phyloP scores from a whole-genome alignment of 1,139 yeast genomes.

The Lodderomyces margitis region DNA sequence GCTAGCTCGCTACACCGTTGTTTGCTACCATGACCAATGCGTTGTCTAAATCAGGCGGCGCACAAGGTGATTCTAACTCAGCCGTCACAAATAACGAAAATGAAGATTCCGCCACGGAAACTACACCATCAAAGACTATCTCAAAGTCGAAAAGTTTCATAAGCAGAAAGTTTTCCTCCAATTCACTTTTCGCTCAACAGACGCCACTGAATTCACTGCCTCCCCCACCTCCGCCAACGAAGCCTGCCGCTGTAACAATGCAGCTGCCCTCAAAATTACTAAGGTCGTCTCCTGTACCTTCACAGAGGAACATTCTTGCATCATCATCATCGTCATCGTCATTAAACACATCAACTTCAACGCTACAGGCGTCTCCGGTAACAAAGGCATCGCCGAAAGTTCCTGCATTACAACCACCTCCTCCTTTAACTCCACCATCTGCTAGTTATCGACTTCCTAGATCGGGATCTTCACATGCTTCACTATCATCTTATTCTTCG shows the following conservation, averaged over 20 bases:
- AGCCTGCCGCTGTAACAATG: conserved; percentile 1
- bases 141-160: neutral
- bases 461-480: conserved; percentile 5
- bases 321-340: conserved; percentile 2
- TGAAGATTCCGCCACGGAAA: neutral
- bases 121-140: neutral
- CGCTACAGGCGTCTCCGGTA: conserved; percentile 4
- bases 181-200: neutral
- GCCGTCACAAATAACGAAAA: neutral
- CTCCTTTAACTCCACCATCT: conserved; percentile 2
- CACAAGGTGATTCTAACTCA: neutral
- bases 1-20: neutral
- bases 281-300: conserved; percentile 7
- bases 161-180: conserved; percentile 1
- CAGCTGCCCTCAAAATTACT: conserved; percentile 11
- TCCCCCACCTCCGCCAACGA: conserved; percentile 14
- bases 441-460: neutral
- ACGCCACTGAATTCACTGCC: neutral
- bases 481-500: conserved; percentile 7
- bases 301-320: neutral
- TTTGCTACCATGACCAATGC: neutral
- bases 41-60: neutral
- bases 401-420: conserved; percentile 3
- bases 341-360: conserved; percentile 2
- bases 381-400: neutral